Base-by-base conservation (phyloP, 768 basidiomycete genomes). In the Lactarius evosmus region DNA sequence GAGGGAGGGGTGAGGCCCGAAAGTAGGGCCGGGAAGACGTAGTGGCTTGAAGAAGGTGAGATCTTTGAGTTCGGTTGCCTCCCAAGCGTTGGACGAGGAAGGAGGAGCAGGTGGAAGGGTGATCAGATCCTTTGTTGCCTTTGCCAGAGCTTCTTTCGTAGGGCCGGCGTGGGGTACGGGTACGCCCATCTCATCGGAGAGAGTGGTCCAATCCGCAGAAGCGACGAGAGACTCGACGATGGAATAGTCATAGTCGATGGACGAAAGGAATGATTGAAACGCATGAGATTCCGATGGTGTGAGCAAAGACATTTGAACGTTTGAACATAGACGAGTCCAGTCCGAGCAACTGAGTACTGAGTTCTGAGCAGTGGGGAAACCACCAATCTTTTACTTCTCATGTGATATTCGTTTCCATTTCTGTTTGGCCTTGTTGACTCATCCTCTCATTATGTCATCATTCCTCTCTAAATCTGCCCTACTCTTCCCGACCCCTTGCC, bases 81-180 rank as follows among this genome's bases (percentile, higher is more conserved):
- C 30, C 77, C 68, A 14, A 66, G 68, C 63, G 54, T 38, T 40
- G 32, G 61, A 54, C 41, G 44, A 32, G 30, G 56, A 30, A 40
- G 65, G 53, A 25, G 61, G 57, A 25, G 61, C 58, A 2, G 32
- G 63, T 30, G 88, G 88, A 30, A 91, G 78, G 4, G 88, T 79
- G 85, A 93, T 91, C 50, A 93, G 83, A 73, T 92, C 89, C 74
- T 89, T 91, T 0, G 91, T 93, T 0, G 90, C 90, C 74, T 87
- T 88, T 58, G 87, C 76, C 59, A 93, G 80, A 2, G 85, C 85
- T 59, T 88, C 85, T 62, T 78, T 84, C 63, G 83, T 84, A 8
- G 67, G 66, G 17, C 50, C 57, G 17, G 67, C 51, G 61, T 77
- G 82, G 58, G 80, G 74, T 12, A 81, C 80, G 38, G 80, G 77